These are phyloP conservation scores for Cylindrotheca fusiformis DNA, from an alignment of 108 stramenopile genomes.

Conservation along the genomic window DNA sequence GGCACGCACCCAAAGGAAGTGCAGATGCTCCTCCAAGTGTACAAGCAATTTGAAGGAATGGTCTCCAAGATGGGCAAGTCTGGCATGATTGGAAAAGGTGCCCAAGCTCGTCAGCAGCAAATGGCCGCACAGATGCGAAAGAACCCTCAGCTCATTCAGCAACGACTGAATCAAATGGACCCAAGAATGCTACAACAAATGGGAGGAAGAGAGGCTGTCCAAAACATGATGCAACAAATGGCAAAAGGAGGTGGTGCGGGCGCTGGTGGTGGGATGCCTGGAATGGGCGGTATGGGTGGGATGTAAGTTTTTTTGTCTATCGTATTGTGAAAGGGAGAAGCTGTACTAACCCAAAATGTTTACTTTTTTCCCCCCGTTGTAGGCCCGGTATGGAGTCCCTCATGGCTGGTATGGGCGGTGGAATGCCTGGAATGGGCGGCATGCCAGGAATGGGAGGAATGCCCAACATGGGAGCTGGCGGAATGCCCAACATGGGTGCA, in stretches of 20 bases:
- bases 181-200: constrained; percentile 83
- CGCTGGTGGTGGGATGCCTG: constrained; percentile 57
- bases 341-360: too few relatives aligned
- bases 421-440: constrained; percentile 52
- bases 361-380: too few relatives aligned
- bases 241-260: constrained; percentile 41
- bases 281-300: constrained; percentile 52
- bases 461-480: constrained; percentile 33
- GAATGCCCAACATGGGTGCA: constrained; percentile 47
- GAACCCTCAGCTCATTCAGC: constrained; percentile 77
- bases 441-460: constrained; percentile 65
- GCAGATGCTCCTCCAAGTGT: constrained; percentile 73
- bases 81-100: constrained; percentile 82
- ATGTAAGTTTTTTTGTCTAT: too few relatives aligned
- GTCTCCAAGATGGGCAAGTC: constrained; percentile 92
- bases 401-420: constrained; percentile 51
- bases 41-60: constrained; percentile 91
- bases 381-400: not conserved
- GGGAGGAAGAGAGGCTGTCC: constrained; percentile 60
- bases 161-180: constrained; percentile 83
- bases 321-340: too few relatives aligned
- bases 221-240: constrained; percentile 68
- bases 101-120: constrained; percentile 69
- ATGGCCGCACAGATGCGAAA: constrained; percentile 79
- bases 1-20: constrained; percentile 90